Conservation (phyloP, 148 eudicot genomes). For the Polygonum aviculare region DNA sequence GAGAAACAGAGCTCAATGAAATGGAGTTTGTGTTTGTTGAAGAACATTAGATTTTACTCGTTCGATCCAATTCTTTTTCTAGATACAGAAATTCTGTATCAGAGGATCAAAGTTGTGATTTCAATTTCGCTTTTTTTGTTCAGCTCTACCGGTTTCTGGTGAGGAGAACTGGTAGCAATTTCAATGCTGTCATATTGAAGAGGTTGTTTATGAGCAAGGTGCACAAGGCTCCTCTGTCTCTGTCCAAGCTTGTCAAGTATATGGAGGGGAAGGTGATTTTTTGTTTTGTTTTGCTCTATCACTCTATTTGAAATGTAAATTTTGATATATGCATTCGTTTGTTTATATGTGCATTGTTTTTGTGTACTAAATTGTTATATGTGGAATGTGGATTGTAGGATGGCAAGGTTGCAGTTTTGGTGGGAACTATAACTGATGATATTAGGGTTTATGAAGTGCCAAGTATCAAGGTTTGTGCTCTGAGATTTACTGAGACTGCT, state of each 20-base stretch:
- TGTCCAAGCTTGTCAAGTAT: constrained; percentile 22
- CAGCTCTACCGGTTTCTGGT: constrained; percentile 32
- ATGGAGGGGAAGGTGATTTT: constrained; percentile 22
- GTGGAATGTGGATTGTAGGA: constrained; percentile 15
- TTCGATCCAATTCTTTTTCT: no score
- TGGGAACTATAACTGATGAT: constrained; percentile 28
- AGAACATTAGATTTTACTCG: no score
- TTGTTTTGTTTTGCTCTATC: no score
- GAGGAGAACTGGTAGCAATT: constrained; percentile 22
- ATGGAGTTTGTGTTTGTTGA: no score
- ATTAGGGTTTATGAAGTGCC: constrained; percentile 27
- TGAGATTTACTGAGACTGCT: constrained; percentile 35
- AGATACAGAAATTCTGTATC: no score
- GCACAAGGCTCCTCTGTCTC: constrained; percentile 27
- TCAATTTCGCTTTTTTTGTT: not conserved
- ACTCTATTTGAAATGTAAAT: no score
- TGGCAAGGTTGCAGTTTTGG: constrained; percentile 25
- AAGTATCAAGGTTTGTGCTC: constrained; percentile 23
- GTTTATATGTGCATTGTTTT: no score
- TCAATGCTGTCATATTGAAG: constrained; percentile 32
- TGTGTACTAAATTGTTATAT: not conserved
- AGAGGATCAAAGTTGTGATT: no score
- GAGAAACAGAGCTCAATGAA: no score
- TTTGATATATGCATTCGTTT: no score
- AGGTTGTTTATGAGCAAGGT: constrained; percentile 29